These are phyloP conservation scores for Daldinia caldariorum DNA, from an alignment of 495 filamentous ascomycete genomes.

Conservation along the genomic window DNA sequence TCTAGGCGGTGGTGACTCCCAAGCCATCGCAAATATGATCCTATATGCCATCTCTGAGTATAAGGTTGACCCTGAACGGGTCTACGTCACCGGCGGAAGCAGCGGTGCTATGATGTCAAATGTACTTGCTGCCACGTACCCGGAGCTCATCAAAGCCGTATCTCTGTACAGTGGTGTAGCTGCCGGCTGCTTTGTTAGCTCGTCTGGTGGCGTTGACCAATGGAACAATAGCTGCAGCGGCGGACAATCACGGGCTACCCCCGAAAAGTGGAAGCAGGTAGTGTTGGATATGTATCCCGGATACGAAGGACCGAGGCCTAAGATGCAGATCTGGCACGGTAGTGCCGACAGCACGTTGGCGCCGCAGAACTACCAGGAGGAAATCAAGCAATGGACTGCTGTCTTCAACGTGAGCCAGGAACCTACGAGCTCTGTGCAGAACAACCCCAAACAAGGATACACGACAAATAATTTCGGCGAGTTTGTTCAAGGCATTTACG, in stretches of 20 bases:
- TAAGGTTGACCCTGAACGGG: slow-evolving; percentile 45
- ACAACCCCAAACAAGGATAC: slow-evolving; percentile 52
- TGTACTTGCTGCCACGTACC: slow-evolving; percentile 67
- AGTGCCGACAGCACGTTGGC: slow-evolving; percentile 57
- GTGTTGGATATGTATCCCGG: slow-evolving; percentile 59
- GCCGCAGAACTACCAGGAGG: slow-evolving; percentile 59
- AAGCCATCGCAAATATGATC: slow-evolving; percentile 58
- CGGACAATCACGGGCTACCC: slow-evolving; percentile 52
- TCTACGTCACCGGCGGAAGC: slow-evolving; percentile 54
- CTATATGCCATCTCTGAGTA: slow-evolving; percentile 50
- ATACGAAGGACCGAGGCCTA: slow-evolving; percentile 59
- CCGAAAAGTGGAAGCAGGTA: slow-evolving; percentile 56
- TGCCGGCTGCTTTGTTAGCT: slow-evolving; percentile 64
- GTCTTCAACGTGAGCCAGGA: slow-evolving; percentile 55
- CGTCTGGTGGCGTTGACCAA: slow-evolving; percentile 50
- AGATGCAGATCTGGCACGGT: slow-evolving; percentile 67
- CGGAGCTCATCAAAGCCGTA: slow-evolving; percentile 64
- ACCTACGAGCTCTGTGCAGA: slow-evolving; percentile 45
- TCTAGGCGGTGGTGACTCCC: slow-evolving; percentile 52
- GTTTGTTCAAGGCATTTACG: slow-evolving; percentile 54
- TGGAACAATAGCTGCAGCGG: slow-evolving; percentile 58
- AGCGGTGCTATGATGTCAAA: slow-evolving; percentile 61
- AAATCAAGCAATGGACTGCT: slow-evolving; percentile 63
- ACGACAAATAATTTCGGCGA: slow-evolving; percentile 53
- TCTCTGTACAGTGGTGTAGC: slow-evolving; percentile 67